Evolutionary conservation across 2,329 filamentous ascomycete species (phyloP).

Genomic region (Nothopassalora personata): DNA sequence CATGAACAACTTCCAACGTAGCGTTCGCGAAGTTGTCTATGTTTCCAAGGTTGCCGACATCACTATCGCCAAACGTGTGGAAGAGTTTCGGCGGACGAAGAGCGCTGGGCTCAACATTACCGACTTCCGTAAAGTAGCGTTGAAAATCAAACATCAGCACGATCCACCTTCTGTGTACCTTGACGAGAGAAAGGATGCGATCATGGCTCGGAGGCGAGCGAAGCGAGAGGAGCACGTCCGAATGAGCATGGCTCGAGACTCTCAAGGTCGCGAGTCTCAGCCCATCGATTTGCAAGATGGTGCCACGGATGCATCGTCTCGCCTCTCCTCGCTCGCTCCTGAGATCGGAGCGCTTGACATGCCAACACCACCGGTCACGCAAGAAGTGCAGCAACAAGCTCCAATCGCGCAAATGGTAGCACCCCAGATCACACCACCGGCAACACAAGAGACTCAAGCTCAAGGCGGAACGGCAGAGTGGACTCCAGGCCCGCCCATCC

Average conservation of each 20-base stretch:
- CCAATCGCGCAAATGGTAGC: conserved; percentile 7
- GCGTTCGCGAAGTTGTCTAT: conserved; percentile 91
- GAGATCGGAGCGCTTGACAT: conserved; percentile 5
- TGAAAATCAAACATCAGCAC: conserved; percentile 62
- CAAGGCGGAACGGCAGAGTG: neutral
- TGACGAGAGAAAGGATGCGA: conserved; percentile 48
- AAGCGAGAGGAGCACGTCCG: conserved; percentile 24
- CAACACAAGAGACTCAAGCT: neutral
- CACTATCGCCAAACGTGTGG: conserved; percentile 83
- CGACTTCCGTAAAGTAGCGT: conserved; percentile 69
- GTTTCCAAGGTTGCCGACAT: conserved; percentile 94
- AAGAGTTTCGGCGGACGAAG: conserved; percentile 85
- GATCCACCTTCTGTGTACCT: conserved; percentile 81
- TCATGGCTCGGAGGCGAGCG: conserved; percentile 29
- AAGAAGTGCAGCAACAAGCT: conserved; percentile 5
- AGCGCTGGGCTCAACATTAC: conserved; percentile 81
- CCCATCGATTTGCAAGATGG: conserved; percentile 17
- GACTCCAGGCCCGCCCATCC: neutral
- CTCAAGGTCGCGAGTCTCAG: conserved; percentile 12
- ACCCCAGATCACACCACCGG: neutral
- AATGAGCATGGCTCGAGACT: conserved; percentile 8
- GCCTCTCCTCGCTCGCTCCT: conserved; percentile 17
- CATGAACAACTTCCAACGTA: conserved; percentile 96
- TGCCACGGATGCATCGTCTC: conserved; percentile 18
- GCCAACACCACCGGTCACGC: neutral